Base-by-base conservation (phyloP, 2,329 filamentous ascomycete genomes). In the Beauveria sp. region DNA sequence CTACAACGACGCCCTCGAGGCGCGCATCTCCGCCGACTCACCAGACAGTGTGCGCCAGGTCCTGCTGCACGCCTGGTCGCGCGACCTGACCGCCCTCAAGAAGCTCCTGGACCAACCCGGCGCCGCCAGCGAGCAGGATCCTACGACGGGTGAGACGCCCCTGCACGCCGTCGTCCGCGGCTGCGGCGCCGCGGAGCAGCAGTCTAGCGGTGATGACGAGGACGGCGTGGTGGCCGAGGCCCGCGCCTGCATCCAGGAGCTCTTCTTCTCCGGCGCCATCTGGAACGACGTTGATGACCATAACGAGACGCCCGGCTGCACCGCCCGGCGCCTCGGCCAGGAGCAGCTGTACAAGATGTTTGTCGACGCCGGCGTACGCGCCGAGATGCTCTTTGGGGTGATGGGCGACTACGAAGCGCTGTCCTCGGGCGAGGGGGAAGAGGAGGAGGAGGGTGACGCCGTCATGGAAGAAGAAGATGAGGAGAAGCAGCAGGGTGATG, bases 271-370 rank as follows among this genome's bases (percentile, higher is more conserved):
- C 67, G 94, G 94, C 37, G 94, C 91, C 12, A 97, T 97, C 67
- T 99, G 94, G 94, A 99, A 99, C 76, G 92, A 97, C 72, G 79
- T 97, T 61, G 91, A 97, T 73, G 76, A 80, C 66, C 88, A 90
- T 67, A 84, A 91, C 68, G 93, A 97, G 79, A 97, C 94, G 3
- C 92, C 94, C 0, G 94, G 92, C 8, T 97, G 93, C 72, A 78
- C 97, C 48, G 94, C 94, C 9, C 79, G 81, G 62, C 77, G 85
- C 28, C 71, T 97, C 26, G 88, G 89, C 0, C 78, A 90, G 67
- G 80, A 75, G 59, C 81, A 84, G 55, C 76, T 97, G 41, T 97
- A 99, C 71, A 84, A 88, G 46, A 74, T 92, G 61, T 90, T 93
- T 71, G 89, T 97, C 8, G 90, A 93, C 70, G 93, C 93, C 2